These are phyloP conservation scores for Xylariaceae sp. DNA, from an alignment of 2,329 filamentous ascomycete genomes.

Conservation along the genomic window DNA sequence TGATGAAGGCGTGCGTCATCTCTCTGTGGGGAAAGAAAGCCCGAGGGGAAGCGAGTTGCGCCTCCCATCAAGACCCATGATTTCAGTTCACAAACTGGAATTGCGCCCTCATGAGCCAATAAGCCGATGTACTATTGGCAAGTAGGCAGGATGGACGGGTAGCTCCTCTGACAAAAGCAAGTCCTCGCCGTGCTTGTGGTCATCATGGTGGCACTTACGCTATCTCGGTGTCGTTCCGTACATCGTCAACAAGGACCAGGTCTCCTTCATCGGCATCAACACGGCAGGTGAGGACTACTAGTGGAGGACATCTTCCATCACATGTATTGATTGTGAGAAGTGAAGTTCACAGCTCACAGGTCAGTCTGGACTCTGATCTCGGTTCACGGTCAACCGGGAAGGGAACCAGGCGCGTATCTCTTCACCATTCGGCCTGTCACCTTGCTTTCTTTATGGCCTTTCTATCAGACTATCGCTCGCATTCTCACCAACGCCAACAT, in stretches of 20 bases:
- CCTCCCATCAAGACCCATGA: conserved; percentile 4
- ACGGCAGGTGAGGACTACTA: neutral
- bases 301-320: neutral
- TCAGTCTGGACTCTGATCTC: neutral
- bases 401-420: neutral
- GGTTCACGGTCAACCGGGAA: neutral
- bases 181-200: too few relatives aligned
- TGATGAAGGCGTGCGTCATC: too few relatives aligned
- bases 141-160: too few relatives aligned
- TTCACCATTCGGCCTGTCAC: neutral
- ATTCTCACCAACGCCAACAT: too few relatives aligned
- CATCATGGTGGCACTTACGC: neutral
- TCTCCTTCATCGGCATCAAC: neutral
- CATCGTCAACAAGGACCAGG: neutral
- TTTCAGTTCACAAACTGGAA: neutral
- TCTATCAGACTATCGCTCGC: too few relatives aligned
- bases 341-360: neutral
- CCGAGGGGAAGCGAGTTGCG: conserved; percentile 13
- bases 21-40: neutral
- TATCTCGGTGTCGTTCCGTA: neutral
- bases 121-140: too few relatives aligned
- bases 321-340: neutral
- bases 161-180: too few relatives aligned
- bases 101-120: neutral
- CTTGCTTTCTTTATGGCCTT: neutral